Evolutionary conservation across 2,329 filamentous ascomycete genomes (phyloP), one percentile per base, ranked within the genome.

Genomic region (Xylaria sp.): DNA sequence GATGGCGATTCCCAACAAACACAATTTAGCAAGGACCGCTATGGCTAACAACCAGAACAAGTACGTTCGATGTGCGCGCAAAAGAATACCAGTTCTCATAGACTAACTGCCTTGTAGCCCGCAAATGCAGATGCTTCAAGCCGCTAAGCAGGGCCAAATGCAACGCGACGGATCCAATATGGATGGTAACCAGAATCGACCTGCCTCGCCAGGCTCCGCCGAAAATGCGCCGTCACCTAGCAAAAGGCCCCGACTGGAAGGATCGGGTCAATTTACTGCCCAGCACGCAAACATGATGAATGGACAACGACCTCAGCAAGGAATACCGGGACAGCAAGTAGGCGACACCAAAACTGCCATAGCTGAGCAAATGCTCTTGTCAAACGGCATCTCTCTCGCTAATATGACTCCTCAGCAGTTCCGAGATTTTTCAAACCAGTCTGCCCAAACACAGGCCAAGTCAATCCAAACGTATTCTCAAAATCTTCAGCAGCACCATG

Each of bases 161-260:
- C 92, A 95, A 79, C 88, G 94, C 69, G 94, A 97, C 76, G 92
- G 93, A 63, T 95, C 93, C 18, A 90, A 91, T 71, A 94, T 96
- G 88, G 94, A 97, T 76, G 91, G 92, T 80, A 93, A 91, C 81
- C 92, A 92, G 69, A 90, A 91, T 72, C 89, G 94, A 69, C 91
- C 94, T 34, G 90, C 91, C 67, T 97, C 95, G 41, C 95, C 95
- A 8, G 90, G 90, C 60, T 91, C 91, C 46, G 91, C 90, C 64
- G 94, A 98, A 63, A 96, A 96, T 77, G 94, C 93, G 32, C 94
- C 94, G 4, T 98, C 95, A 39, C 95, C 95, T 1, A 95, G 92
- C 72, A 98, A 98, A 84, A 89, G 94, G 77, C 93, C 91, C 67
- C 92, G 94, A 66, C 88, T 97, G 70, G 93, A 94, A 73, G 90